Evolutionary conservation across 306 rosid genomes (phyloP).

Genomic region (Herpetospermum pedunculosum): DNA sequence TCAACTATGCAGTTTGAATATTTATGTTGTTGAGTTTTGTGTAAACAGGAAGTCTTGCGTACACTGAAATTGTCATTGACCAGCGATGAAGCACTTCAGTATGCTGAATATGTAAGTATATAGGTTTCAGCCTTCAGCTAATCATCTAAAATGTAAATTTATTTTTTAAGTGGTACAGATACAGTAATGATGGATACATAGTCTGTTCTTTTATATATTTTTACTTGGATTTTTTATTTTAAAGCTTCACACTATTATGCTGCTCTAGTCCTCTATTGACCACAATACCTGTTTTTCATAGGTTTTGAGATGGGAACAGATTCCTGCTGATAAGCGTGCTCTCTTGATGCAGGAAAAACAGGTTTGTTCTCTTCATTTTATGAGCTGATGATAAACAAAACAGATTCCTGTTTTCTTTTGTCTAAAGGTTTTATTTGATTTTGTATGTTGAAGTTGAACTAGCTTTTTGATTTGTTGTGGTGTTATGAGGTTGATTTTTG

Average conservation of each 20-base stretch:
- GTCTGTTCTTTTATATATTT: background rate
- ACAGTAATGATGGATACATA: background rate
- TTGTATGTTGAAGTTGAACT: background rate
- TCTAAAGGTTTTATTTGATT: background rate
- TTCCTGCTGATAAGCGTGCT: conserved; percentile 89
- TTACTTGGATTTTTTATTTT: background rate
- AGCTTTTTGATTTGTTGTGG: background rate
- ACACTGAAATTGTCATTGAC: conserved; percentile 45
- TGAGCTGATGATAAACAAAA: background rate
- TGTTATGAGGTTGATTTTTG: background rate
- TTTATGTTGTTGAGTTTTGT: background rate
- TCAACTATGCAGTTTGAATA: background rate
- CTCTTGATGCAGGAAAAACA: conserved; percentile 82
- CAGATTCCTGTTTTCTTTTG: background rate
- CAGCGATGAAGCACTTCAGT: conserved; percentile 60
- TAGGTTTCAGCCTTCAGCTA: background rate
- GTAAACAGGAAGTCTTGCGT: conserved; percentile 55
- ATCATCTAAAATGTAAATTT: background rate
- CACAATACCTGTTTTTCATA: conserved; percentile 18
- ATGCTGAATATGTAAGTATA: conserved; percentile 63
- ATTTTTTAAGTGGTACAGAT: background rate
- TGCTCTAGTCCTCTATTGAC: background rate
- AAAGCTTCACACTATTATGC: background rate
- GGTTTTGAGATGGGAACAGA: conserved; percentile 88
- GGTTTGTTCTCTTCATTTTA: conserved; percentile 28